Evolutionary conservation across 371 early-diverging fungal species (phyloP), one percentile per base, ranked within the genome.

Genomic region (Mucor saturninus): DNA sequence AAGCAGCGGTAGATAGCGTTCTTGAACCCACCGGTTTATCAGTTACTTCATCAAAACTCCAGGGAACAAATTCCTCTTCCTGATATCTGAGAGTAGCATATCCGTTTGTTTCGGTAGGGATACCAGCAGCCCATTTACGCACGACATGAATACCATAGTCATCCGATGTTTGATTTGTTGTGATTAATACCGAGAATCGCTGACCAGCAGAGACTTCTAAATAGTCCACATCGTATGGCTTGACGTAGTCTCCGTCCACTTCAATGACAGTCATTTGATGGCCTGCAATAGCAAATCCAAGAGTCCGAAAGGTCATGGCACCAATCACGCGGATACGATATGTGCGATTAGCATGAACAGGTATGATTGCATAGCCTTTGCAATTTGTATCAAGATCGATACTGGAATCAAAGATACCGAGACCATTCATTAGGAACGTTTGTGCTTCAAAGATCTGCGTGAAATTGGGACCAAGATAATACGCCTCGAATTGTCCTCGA

Each of bases 121-220:
- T 0, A 28, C 29, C 15, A 26, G 9, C 2, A 11, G 5, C 13
- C 15, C 59, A 21, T 29, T 50, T 37, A 55, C 31, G 31, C 13
- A 32, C 51, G 32, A 49, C 28, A 35, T 60, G 21, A 29, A 68
- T 56, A 52, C 71, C 14, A 55, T 59, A 55, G 14, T 68, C 38
- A 32, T 61, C 66, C 59, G 4, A 61, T 52, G 4, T 68, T 55
- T 5, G 15, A 74, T 73, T 13, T 2, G 77, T 75, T 11, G 54
- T 55, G 14, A 80, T 62, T 3, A 76, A 54, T 2, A 75, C 75
- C 5, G 77, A 75, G 42, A 73, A 62, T 2, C 80, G 73, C 26
- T 80, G 80, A n/a, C 77, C 77, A 37, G 80, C 62, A 15, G 64
- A 61, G 7, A 80, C 46, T 42, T 76, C 80, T 3, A 80, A 46